Evolutionary conservation across 2,329 filamentous ascomycete species (phyloP).

Genomic region (Botryotinia narcissicola): DNA sequence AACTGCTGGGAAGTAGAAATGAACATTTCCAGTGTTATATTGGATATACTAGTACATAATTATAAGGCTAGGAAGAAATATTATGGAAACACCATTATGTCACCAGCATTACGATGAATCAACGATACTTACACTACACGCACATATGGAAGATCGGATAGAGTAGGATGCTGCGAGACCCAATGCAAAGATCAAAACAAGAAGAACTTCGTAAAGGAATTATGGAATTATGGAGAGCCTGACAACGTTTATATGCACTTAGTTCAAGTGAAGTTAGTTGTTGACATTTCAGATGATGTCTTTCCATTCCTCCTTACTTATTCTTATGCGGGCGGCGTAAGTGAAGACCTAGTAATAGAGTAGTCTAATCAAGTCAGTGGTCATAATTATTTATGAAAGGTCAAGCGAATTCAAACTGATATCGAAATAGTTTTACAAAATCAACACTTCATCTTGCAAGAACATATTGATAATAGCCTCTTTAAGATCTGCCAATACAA

Average conservation of each 20-base stretch:
- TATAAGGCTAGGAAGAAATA: not conserved
- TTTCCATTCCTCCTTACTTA: not conserved
- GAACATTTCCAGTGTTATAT: not conserved
- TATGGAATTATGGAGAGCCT: slow-evolving; percentile 3
- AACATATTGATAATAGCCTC: not conserved
- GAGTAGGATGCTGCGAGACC: not conserved
- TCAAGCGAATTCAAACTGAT: not conserved
- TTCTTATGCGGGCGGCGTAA: not conserved
- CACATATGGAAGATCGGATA: not conserved
- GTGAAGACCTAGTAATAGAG: not conserved
- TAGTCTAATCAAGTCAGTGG: not conserved
- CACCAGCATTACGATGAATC: slow-evolving; percentile 13
- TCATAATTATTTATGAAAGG: not conserved
- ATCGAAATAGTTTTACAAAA: not conserved
- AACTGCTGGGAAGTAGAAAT: not conserved
- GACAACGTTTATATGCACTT: slow-evolving; percentile 12
- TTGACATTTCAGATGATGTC: not conserved
- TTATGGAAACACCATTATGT: not conserved
- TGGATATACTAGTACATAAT: not conserved
- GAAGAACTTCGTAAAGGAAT: not conserved
- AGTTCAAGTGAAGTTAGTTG: not conserved
- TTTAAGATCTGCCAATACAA: not conserved
- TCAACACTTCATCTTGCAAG: not conserved
- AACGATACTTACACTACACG: not conserved
- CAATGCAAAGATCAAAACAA: not conserved